These are phyloP conservation scores for Fragilaria crotonensis DNA, from an alignment of 108 stramenopile genomes.

Conservation along the genomic window DNA sequence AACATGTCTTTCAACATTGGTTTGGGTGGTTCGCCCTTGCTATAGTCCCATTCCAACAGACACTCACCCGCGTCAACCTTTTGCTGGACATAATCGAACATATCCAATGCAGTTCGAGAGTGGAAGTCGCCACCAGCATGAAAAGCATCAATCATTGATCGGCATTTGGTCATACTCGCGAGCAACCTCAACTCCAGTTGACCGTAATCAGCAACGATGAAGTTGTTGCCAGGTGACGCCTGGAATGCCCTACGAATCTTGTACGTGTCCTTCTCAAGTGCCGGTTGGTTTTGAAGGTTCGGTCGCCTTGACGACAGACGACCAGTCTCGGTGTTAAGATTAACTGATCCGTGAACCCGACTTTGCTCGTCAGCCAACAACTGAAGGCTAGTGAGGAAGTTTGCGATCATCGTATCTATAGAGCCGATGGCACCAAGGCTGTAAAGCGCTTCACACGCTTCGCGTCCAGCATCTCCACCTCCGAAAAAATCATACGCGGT, in stretches of 20 bases:
- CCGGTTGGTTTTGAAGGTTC: constrained; percentile 99
- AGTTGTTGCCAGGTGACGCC: constrained; percentile 81
- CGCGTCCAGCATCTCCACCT: constrained; percentile 70
- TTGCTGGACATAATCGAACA: constrained; percentile 93
- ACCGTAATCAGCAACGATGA: constrained; percentile 99
- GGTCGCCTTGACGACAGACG: constrained; percentile 92
- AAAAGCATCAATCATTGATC: constrained; percentile 97
- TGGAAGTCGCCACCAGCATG: constrained; percentile 97
- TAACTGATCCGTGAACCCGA: constrained; percentile 94
- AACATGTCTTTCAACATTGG: constrained; percentile 96
- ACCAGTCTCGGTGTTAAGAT: constrained; percentile 99
- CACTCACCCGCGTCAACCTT: constrained; percentile 92
- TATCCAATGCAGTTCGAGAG: constrained; percentile 95
- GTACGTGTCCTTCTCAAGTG: constrained; percentile 96
- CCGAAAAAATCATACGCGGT: constrained; percentile 81
- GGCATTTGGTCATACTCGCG: constrained; percentile 94
- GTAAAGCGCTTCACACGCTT: constrained; percentile 89
- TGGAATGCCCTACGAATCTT: constrained; percentile 90
- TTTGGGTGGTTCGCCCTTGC: constrained; percentile 85
- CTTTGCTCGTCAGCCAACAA: constrained; percentile 79
- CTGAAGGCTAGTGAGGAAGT: constrained; percentile 83
- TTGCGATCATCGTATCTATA: constrained; percentile 97
- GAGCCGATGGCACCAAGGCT: constrained; percentile 83
- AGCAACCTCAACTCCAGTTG: constrained; percentile 96
- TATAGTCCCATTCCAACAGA: constrained; percentile 96